A percentile compares a stretch with the other conserved stretches of the same genome.
These are phyloP conservation scores for Beauveria sp. DNA, from an alignment of 2,329 filamentous ascomycete genomes.

Conservation along the genomic window DNA sequence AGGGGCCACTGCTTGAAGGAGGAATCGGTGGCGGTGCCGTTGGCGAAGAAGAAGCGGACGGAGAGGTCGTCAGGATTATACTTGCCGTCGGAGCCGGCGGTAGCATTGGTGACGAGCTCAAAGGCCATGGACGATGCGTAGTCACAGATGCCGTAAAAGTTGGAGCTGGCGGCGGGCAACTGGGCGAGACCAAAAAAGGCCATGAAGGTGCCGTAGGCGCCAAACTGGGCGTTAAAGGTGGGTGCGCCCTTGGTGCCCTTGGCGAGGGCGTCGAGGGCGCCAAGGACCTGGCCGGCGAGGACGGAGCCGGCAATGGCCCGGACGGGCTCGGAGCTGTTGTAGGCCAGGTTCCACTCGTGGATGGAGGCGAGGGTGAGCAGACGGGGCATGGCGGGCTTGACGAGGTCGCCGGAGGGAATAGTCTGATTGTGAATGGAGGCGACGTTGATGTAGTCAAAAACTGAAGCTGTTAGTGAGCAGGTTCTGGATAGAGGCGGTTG, in stretches of 20 bases:
- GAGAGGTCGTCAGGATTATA: slow-evolving; percentile 41
- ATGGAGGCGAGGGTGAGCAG: slow-evolving; percentile 67
- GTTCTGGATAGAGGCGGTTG: neutral
- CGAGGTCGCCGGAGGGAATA: slow-evolving; percentile 43
- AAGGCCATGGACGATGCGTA: slow-evolving; percentile 79
- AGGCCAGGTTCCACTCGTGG: slow-evolving; percentile 78
- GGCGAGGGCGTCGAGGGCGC: slow-evolving; percentile 45
- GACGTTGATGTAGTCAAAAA: slow-evolving; percentile 55
- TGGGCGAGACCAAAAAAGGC: slow-evolving; percentile 55
- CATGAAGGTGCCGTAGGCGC: slow-evolving; percentile 54
- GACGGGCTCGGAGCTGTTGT: slow-evolving; percentile 64
- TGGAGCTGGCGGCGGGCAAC: slow-evolving; percentile 39
- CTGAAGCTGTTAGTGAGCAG: slow-evolving; percentile 22
- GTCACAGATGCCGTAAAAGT: slow-evolving; percentile 73
- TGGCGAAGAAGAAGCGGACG: slow-evolving; percentile 55
- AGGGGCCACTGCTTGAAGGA: slow-evolving; percentile 47
- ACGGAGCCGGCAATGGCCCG: slow-evolving; percentile 52
- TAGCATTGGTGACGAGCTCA: slow-evolving; percentile 57
- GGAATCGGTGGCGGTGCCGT: slow-evolving; percentile 47
- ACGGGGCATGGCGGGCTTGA: slow-evolving; percentile 48
- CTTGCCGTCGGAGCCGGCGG: slow-evolving; percentile 29
- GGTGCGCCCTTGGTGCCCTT: slow-evolving; percentile 28
- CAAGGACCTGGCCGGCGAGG: slow-evolving; percentile 47
- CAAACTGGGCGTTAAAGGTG: slow-evolving; percentile 47
- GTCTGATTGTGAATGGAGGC: slow-evolving; percentile 51